A percentile compares a stretch with the other conserved stretches of the same genome.
Evolutionary conservation across 768 basidiomycete genomes (phyloP).

Genomic region (Paxillus involutus): DNA sequence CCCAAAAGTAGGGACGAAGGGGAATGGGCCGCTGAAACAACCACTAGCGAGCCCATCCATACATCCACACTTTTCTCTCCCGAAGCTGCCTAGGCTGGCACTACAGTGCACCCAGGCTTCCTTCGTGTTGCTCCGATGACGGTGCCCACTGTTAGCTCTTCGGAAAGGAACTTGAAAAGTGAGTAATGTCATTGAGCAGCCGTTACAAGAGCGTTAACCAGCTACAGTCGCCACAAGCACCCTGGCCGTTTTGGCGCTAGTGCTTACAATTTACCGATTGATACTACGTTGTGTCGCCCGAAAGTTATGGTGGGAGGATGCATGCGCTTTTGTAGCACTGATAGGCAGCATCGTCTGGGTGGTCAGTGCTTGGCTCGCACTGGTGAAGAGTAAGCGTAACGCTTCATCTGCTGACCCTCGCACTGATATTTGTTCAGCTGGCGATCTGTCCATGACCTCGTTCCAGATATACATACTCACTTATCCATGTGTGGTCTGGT

Average conservation of each 20-base stretch:
- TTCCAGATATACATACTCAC: conserved; percentile 10
- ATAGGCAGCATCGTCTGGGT: conserved; percentile 3
- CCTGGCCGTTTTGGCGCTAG: conserved; percentile 3
- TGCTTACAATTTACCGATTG: conserved; percentile 1
- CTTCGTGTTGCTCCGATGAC: neutral
- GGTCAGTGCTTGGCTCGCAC: conserved; percentile 8
- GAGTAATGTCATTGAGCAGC: neutral
- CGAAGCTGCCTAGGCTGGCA: neutral
- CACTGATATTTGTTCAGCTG: conserved; percentile 5
- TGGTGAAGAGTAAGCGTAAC: conserved; percentile 1
- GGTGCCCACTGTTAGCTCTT: neutral
- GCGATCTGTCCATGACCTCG: neutral
- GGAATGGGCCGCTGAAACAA: neutral
- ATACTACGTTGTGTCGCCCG: neutral
- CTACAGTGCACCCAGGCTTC: neutral
- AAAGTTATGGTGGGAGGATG: conserved; percentile 22
- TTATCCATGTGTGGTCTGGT: conserved; percentile 14
- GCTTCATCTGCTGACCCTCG: neutral
- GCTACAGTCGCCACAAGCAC: conserved; percentile 8
- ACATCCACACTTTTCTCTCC: neutral
- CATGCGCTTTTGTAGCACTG: conserved; percentile 3
- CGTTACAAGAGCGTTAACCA: neutral
- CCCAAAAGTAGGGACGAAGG: too few relatives aligned
- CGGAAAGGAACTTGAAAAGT: conserved; percentile 10
- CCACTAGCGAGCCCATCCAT: neutral